These are phyloP conservation scores for Adansonia rubrostipa DNA, from an alignment of 441 rosid genomes.

Conservation along the genomic window DNA sequence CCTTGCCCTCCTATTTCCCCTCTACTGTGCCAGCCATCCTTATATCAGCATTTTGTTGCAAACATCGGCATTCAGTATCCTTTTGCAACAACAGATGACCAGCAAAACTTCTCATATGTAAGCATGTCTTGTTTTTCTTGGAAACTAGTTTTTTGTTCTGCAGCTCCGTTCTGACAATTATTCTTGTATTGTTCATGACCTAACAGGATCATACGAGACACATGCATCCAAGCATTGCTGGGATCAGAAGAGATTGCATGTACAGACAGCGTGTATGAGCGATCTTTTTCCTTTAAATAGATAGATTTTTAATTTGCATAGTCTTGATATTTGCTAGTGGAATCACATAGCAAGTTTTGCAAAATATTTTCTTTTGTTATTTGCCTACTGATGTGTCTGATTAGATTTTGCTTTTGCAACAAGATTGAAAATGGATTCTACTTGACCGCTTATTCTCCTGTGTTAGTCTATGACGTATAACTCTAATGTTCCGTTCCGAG, in stretches of 20 bases:
- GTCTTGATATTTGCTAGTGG: neutral
- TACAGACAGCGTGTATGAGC: slow-evolving; percentile 1
- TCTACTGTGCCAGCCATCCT: slow-evolving; percentile 36
- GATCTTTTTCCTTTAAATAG: neutral
- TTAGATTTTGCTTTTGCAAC: slow-evolving; percentile 7
- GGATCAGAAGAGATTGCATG: slow-evolving; percentile 8
- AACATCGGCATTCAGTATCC: slow-evolving; percentile 12
- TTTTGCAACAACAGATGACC: neutral
- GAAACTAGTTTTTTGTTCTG: neutral
- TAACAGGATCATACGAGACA: slow-evolving; percentile 7
- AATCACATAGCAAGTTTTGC: neutral
- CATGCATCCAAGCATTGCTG: neutral
- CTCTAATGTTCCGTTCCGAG: neutral
- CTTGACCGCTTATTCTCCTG: neutral
- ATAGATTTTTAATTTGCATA: neutral
- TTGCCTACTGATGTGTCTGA: slow-evolving; percentile 6
- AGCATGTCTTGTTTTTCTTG: slow-evolving; percentile 12
- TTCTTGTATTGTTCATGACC: slow-evolving; percentile 2
- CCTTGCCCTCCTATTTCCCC: slow-evolving; percentile 29
- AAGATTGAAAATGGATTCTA: neutral
- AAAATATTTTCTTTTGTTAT: neutral
- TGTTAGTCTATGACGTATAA: slow-evolving; percentile 6
- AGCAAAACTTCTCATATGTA: neutral
- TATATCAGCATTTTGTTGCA: slow-evolving; percentile 26
- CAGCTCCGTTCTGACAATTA: neutral